Percentiles rank a stretch among this genome's conserved stretches.
Conservation (phyloP, 192 early-diverging fungal species). For the Diversispora eburnea region DNA sequence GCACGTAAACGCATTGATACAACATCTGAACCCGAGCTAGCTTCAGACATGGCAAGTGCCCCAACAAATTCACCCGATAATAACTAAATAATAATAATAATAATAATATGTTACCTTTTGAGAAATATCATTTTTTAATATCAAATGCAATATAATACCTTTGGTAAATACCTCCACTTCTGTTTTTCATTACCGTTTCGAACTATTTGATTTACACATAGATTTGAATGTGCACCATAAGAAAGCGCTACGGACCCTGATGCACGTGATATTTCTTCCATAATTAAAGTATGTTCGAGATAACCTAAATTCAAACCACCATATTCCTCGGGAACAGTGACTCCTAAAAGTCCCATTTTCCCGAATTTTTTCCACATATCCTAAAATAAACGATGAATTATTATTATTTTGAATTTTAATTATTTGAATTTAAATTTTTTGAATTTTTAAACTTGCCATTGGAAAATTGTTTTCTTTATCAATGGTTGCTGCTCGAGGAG, state of each 20-base stretch:
- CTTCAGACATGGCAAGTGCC: constrained; percentile 93
- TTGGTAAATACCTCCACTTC: constrained; percentile 87
- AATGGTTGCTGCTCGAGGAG: constrained; percentile 73
- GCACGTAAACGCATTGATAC: constrained; percentile 86
- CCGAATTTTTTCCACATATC: constrained; percentile 98
- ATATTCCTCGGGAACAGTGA: constrained; percentile 84
- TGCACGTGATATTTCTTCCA: constrained; percentile 91
- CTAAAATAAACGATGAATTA: constrained; percentile 26
- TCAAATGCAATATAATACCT: constrained; percentile 34
- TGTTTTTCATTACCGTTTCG: constrained; percentile 85
- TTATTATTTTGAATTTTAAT: not conserved
- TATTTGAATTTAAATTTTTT: not conserved
- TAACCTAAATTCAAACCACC: constrained; percentile 90
- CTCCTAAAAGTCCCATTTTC: constrained; percentile 89
- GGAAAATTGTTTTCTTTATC: constrained; percentile 88
- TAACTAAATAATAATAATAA: constrained; percentile 41
- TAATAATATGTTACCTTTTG: not conserved
- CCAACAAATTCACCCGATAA: constrained; percentile 87
- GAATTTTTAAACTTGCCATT: constrained; percentile 48
- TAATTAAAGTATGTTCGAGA: constrained; percentile 82
- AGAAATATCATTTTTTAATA: not conserved
- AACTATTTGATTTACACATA: constrained; percentile 95
- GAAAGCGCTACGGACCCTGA: constrained; percentile 87
- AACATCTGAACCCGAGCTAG: constrained; percentile 87
- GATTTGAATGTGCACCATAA: constrained; percentile 96